A percentile compares a stretch with the other conserved stretches of the same genome.
Conservation (phyloP, 495 filamentous ascomycete genomes). For the Penicillium waksmanii region DNA sequence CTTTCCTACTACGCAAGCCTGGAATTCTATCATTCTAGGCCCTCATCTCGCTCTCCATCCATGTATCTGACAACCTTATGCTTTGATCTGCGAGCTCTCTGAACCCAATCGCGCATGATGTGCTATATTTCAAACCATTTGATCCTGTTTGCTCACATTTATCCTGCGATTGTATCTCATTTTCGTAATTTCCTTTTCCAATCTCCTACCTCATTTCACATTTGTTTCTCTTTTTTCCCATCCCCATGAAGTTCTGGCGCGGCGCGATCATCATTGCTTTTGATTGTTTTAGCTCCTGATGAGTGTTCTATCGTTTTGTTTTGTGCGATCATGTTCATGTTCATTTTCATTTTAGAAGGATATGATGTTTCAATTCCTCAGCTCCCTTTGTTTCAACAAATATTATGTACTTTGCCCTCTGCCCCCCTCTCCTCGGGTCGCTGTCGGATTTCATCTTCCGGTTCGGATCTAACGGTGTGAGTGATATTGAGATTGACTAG, state of each 20-base stretch:
- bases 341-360: background rate
- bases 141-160: background rate
- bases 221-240: background rate
- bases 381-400: background rate
- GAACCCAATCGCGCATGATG: background rate
- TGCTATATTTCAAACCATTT: background rate
- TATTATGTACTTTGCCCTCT: background rate
- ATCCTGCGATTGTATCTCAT: background rate
- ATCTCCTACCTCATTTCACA: background rate
- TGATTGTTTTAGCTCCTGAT: background rate
- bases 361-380: background rate
- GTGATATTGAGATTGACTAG: constrained; percentile 6
- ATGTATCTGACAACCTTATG: background rate
- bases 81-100: background rate
- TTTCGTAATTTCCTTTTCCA: background rate
- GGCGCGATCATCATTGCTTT: constrained; percentile 6
- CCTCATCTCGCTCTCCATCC: background rate
- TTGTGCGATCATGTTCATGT: background rate
- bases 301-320: constrained; percentile 1
- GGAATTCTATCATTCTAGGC: background rate
- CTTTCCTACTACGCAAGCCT: background rate
- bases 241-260: background rate
- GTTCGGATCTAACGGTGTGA: background rate
- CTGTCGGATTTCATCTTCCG: background rate
- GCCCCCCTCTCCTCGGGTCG: background rate